Evolutionary conservation across 129 eudicot genomes (phyloP).

Genomic region (Smallanthus sonchifolius): DNA sequence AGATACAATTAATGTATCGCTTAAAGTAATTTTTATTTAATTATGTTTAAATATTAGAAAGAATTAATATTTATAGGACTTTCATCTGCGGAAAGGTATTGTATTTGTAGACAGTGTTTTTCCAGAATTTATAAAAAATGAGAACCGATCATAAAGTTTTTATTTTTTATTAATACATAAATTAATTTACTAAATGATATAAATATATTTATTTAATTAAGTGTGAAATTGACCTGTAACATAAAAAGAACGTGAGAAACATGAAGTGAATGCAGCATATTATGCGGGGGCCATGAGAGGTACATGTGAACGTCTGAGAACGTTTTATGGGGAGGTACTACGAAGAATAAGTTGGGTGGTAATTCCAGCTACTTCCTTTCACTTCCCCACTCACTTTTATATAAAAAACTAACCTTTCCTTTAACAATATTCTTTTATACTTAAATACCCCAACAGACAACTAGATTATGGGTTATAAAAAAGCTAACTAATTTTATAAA

Average conservation of each 20-base stretch:
- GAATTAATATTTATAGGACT: too few species aligned
- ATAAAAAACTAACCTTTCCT: too few species aligned
- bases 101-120: too few species aligned
- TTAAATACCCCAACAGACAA: too few species aligned
- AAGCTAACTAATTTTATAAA: too few species aligned
- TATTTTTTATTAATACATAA: neutral
- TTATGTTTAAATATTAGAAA: neutral
- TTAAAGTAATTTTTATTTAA: neutral
- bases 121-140: too few species aligned
- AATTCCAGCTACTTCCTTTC: constrained; percentile 12
- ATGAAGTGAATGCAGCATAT: constrained; percentile 13
- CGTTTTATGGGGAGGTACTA: constrained; percentile 16
- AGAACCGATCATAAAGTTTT: neutral
- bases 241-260: constrained; percentile 29
- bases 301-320: constrained; percentile 14
- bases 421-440: too few species aligned
- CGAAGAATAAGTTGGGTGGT: neutral
- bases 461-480: too few species aligned
- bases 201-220: neutral
- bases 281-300: constrained; percentile 12
- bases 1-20: neutral
- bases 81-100: too few species aligned
- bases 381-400: neutral
- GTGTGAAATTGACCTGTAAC: neutral
- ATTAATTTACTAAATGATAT: too few species aligned